Evolutionary conservation across 495 filamentous ascomycete genomes (phyloP), one percentile per base, ranked within the genome.

Genomic region (Xylaria castorea): DNA sequence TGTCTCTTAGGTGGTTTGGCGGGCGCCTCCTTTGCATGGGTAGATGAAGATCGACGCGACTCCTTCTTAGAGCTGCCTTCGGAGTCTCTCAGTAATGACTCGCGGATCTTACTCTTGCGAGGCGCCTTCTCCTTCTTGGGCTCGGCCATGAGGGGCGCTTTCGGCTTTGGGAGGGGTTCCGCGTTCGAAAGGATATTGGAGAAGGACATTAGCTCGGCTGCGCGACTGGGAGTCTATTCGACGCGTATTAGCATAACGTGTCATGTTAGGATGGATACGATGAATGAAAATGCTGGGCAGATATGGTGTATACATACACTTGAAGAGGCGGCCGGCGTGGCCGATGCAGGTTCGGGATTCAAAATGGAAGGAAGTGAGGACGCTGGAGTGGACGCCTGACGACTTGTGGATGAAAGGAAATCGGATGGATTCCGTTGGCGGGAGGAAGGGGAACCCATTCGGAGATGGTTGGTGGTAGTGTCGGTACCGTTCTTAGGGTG

Each of bases 141-240:
- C 46, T 82, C 80, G 18, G 78, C 36, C 72, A 83, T 60, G 76
- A 84, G 65, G 66, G 79, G 25, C 82, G 83, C 75, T 79, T 80
- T 76, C 1, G 87, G 85, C 73, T 87, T 85, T 6, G 86, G 75
- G 44, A 85, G 79, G 36, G 89, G 87, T 57, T 93, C 92, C 77
- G 92, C 88, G 71, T 87, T 91, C 1, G 93, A 94, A 46, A 97
- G 88, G 68, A 97, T 97, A 78, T 92, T 96, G 42, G 93, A 94
- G 75, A 97, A 94, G 3, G 93, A 93, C 94, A 97, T 97, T 18
- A 94, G 92, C 81, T 95, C 91, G 25, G 90, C 89, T 65, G 91
- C 88, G 73, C 92, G 89, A 67, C 89, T 85, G 42, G 89, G 85
- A 64, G 88, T 92, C 87, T 92, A 72, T 71, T 68, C 22, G 73